Evolutionary conservation across 176 grass and related monocot species (phyloP), one percentile per base, ranked within the genome.

Genomic region (Hyparrhenia diplandra): DNA sequence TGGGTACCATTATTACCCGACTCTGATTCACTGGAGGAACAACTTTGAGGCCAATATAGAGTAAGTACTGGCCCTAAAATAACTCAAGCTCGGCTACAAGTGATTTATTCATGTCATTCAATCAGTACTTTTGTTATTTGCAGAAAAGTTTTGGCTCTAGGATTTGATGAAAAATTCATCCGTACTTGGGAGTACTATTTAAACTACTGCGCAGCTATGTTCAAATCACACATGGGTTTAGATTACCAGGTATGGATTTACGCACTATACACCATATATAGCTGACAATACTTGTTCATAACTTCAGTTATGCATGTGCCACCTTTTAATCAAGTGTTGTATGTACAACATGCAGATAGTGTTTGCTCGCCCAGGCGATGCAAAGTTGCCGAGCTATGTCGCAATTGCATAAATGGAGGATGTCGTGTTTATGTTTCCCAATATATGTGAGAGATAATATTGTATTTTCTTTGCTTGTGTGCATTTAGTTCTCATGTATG

Each of bases 1-100:
- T 74, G 88, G 90, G 20, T 83, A 87, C 46, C 90, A 97, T 87
- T 97, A 97, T 37, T 89, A 89, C 63, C 57, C 85, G 3, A 97
- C 90, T 30, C 76, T 97, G 59, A 79, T 79, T 67, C 89, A 18
- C 82, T 92, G 93, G 93, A 92, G 80, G 67, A 82, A 72, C 66
- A 92, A 90, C 73, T 89, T 89, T 28, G 59, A 71, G 29, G 72
- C 37, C 13, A 92, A 89, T 21, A 90, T 82, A 63, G 34, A 82
- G 93, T 95, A 84, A 74, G 58, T 30, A 27, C 3, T 16, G 1
- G 21, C 20, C 21, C 52, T 23, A 49, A 49, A 2, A 18, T 20
- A 4, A 24, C 54, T 58, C 54, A 24, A 58, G 8, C 21, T 24
- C 21, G 4, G 54, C n/a, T 24, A 58, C 10, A 23, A 24, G 8